Percentiles rank a stretch among this genome's conserved stretches.
Evolutionary conservation across 495 filamentous ascomycete species (phyloP).

Genomic region (Penicillium silybi): DNA sequence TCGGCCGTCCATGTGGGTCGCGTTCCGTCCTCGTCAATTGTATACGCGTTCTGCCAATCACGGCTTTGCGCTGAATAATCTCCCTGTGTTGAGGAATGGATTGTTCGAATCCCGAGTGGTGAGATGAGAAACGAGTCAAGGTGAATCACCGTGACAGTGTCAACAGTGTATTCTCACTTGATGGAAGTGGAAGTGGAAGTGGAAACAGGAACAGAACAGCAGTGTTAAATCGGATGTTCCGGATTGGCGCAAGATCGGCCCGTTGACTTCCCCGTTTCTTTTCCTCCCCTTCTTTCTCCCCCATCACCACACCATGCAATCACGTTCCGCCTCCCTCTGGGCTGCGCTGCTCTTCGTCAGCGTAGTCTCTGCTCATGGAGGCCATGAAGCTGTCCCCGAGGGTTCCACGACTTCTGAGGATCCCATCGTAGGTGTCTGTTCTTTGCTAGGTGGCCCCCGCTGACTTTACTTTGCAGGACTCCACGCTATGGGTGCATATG

Average conservation of each 20-base stretch:
- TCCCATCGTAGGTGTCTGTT: constrained; percentile 66
- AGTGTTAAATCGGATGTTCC: constrained; percentile 19
- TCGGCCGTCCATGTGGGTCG: neutral
- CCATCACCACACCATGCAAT: constrained; percentile 11
- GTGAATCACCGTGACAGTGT: neutral
- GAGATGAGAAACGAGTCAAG: neutral
- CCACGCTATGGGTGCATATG: constrained; percentile 90
- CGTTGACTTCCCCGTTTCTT: constrained; percentile 7
- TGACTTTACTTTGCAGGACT: constrained; percentile 50
- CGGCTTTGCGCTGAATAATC: constrained; percentile 13
- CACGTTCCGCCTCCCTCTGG: constrained; percentile 19
- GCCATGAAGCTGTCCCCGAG: constrained; percentile 70
- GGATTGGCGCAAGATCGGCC: constrained; percentile 22
- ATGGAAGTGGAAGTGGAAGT: neutral
- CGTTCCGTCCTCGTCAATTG: neutral
- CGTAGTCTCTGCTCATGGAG: constrained; percentile 60
- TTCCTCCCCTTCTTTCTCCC: constrained; percentile 3
- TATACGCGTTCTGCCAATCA: constrained; percentile 10
- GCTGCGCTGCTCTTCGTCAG: constrained; percentile 30
- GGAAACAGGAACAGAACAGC: neutral
- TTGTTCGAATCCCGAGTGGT: neutral
- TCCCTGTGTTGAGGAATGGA: neutral
- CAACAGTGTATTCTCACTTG: neutral
- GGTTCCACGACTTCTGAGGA: constrained; percentile 73
- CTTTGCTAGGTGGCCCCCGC: neutral